These are phyloP conservation scores for Cryptococcus depauperatus DNA, from an alignment of 1,284 basidiomycete genomes.

Conservation along the genomic window DNA sequence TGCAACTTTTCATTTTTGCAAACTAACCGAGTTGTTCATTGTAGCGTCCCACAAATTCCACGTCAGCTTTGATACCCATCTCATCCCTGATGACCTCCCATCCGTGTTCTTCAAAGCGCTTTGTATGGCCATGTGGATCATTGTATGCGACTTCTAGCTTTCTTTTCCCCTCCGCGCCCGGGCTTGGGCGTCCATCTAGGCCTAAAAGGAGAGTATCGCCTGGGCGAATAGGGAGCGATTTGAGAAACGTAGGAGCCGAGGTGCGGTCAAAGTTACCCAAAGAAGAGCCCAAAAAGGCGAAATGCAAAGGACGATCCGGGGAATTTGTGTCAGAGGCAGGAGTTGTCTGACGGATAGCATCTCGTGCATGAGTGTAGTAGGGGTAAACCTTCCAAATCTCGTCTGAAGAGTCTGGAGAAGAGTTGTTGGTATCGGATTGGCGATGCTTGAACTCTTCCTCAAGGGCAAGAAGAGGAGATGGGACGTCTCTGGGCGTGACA, in stretches of 20 bases:
- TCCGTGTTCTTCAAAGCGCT: constrained; percentile 84
- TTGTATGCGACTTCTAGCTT: constrained; percentile 62
- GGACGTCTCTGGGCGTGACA: constrained; percentile 18
- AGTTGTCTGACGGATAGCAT: not conserved
- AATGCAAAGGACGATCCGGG: constrained; percentile 54
- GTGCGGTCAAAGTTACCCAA: constrained; percentile 83
- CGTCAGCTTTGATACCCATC: constrained; percentile 34
- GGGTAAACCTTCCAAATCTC: not conserved
- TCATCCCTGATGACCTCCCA: constrained; percentile 51
- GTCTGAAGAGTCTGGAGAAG: constrained; percentile 14
- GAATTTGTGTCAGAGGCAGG: not conserved
- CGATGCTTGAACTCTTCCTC: constrained; percentile 10
- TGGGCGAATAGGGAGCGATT: constrained; percentile 62
- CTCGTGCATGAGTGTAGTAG: not conserved
- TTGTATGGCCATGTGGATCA: constrained; percentile 68
- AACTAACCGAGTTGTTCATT: constrained; percentile 60
- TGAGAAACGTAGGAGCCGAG: constrained; percentile 67
- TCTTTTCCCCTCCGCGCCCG: constrained; percentile 30
- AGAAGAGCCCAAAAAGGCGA: constrained; percentile 90
- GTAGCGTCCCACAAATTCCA: constrained; percentile 72
- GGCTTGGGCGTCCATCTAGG: constrained; percentile 57
- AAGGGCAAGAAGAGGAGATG: constrained; percentile 16
- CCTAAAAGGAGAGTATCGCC: constrained; percentile 60
- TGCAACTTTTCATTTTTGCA: not conserved
- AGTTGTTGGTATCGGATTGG: constrained; percentile 6